These are phyloP conservation scores for Margaritispora aquatica DNA, from an alignment of 495 filamentous ascomycete species.

Conservation along the genomic window DNA sequence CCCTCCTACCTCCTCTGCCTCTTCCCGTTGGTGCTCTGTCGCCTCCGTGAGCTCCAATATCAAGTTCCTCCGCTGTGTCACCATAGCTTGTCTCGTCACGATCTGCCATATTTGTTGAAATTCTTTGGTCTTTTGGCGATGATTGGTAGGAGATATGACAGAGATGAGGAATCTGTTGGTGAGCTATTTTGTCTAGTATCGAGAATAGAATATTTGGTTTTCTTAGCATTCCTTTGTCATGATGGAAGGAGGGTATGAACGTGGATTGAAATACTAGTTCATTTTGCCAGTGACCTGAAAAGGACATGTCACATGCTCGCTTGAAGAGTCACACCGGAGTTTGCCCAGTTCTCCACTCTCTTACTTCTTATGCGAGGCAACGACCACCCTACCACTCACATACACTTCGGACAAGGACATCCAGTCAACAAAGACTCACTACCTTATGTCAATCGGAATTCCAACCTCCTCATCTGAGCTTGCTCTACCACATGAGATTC, in stretches of 20 bases:
- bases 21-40: constrained; percentile 1
- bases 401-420: background rate
- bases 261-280: no score
- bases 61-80: constrained; percentile 8
- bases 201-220: background rate
- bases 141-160: background rate
- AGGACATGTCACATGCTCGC: background rate
- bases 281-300: no score
- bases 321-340: background rate
- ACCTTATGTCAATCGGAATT: no score
- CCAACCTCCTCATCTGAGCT: background rate
- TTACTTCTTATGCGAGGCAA: no score
- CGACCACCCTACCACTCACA: no score
- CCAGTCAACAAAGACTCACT: background rate
- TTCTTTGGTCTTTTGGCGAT: no score
- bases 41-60: background rate
- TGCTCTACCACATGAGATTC: constrained; percentile 15
- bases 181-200: background rate
- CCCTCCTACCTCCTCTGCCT: constrained; percentile 1
- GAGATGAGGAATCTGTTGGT: background rate
- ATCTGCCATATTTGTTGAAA: background rate
- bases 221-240: background rate
- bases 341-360: background rate
- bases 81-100: background rate
- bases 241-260: background rate